Evolutionary conservation across 2,329 filamentous ascomycete species (phyloP).

Genomic region (Talaromyces rugulosus): DNA sequence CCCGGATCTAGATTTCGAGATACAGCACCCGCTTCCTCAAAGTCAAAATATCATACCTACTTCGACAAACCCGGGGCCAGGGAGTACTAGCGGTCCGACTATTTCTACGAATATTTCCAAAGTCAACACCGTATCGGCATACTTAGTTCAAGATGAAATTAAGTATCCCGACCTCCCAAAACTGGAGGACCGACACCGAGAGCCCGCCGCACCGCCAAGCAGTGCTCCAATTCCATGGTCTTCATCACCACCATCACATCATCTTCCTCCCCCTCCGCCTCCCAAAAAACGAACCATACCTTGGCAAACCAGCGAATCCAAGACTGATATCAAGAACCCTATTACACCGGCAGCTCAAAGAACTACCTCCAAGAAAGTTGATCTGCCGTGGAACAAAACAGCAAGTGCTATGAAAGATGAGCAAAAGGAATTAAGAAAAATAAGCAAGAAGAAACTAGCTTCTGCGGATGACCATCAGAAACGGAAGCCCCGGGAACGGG

Average conservation of each 20-base stretch:
- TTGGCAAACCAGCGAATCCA: slow-evolving; percentile 41
- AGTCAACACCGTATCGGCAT: not conserved
- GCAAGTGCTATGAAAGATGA: slow-evolving; percentile 72
- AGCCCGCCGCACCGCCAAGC: slow-evolving; percentile 39
- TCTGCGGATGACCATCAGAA: slow-evolving; percentile 38
- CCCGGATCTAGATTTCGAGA: slow-evolving; percentile 59
- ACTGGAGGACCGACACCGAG: slow-evolving; percentile 16
- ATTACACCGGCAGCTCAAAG: slow-evolving; percentile 44
- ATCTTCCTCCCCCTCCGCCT: slow-evolving; percentile 25
- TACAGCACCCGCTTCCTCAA: slow-evolving; percentile 26
- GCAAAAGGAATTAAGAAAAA: slow-evolving; percentile 66
- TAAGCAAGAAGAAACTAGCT: slow-evolving; percentile 50
- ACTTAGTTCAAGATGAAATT: slow-evolving; percentile 19
- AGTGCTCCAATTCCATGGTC: slow-evolving; percentile 68
- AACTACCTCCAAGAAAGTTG: slow-evolving; percentile 38
- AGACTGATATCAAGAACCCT: slow-evolving; percentile 21
- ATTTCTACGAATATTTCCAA: not conserved
- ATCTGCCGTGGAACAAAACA: slow-evolving; percentile 66
- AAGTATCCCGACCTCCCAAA: slow-evolving; percentile 35
- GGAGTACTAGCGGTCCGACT: not conserved
- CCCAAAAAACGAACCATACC: slow-evolving; percentile 64
- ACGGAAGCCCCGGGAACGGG: slow-evolving; percentile 29
- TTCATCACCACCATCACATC: slow-evolving; percentile 48
- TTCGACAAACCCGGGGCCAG: not conserved
- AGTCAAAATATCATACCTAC: slow-evolving; percentile 12